Conservation (phyloP, 148 eudicot species). For the Persicaria tinctoria region DNA sequence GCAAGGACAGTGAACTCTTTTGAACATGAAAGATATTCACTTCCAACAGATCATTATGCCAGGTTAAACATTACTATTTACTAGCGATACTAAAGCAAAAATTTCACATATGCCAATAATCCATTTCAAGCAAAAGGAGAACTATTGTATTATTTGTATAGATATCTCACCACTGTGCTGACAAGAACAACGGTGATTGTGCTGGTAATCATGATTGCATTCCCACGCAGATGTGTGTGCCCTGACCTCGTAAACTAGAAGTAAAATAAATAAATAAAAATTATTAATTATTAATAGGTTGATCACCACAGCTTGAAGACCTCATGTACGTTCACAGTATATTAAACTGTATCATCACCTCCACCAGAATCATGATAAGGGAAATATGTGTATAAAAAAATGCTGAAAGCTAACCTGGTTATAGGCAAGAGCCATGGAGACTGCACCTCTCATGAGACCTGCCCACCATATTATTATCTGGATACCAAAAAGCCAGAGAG, state of each 20-base stretch:
- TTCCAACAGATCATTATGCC: neutral
- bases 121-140: neutral
- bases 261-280: neutral
- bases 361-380: neutral
- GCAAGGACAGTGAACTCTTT: neutral
- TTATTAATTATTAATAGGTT: neutral
- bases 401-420: constrained; percentile 54
- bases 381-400: neutral
- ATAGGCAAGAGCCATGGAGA: constrained; percentile 95
- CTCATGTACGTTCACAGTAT: neutral
- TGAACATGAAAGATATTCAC: neutral
- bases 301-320: neutral
- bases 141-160: neutral
- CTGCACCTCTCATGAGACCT: constrained; percentile 97
- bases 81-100: neutral
- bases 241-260: constrained; percentile 68
- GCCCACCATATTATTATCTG: constrained; percentile 97
- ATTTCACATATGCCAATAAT: neutral
- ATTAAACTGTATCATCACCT: neutral
- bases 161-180: constrained; percentile 55
- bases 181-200: constrained; percentile 66
- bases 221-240: constrained; percentile 48
- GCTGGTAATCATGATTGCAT: constrained; percentile 80
- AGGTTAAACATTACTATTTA: neutral
- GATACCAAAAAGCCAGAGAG: constrained; percentile 1